Evolutionary conservation across 2,329 filamentous ascomycete genomes (phyloP).

Genomic region (Phialemoniopsis sp.): DNA sequence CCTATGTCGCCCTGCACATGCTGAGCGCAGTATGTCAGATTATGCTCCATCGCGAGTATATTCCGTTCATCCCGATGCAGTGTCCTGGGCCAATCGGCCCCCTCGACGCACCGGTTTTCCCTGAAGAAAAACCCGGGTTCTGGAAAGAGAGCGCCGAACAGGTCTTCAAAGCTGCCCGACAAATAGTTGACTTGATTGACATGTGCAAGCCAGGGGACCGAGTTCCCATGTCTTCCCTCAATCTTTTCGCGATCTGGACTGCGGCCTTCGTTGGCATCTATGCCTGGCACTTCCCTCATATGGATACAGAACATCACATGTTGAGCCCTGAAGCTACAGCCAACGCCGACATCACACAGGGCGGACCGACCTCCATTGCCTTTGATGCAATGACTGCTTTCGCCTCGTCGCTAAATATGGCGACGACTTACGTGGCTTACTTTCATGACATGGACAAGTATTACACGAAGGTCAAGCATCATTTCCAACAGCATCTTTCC

Average conservation of each 20-base stretch:
- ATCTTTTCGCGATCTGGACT: slow-evolving; percentile 64
- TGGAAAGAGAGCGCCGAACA: slow-evolving; percentile 60
- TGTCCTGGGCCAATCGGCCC: slow-evolving; percentile 47
- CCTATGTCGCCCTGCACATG: slow-evolving; percentile 64
- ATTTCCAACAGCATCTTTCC: slow-evolving; percentile 31
- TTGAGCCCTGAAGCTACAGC: slow-evolving; percentile 20
- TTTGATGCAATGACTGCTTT: slow-evolving; percentile 47
- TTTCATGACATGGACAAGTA: slow-evolving; percentile 50
- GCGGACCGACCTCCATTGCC: slow-evolving; percentile 40
- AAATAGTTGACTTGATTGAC: slow-evolving; percentile 61
- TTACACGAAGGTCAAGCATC: slow-evolving; percentile 44
- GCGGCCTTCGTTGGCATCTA: slow-evolving; percentile 65
- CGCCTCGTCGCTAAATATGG: slow-evolving; percentile 50
- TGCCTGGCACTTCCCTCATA: slow-evolving; percentile 61
- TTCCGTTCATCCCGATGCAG: slow-evolving; percentile 61
- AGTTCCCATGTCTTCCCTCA: slow-evolving; percentile 63
- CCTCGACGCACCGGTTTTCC: slow-evolving; percentile 53
- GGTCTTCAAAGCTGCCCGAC: slow-evolving; percentile 58
- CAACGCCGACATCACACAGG: slow-evolving; percentile 22
- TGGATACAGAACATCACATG: slow-evolving; percentile 59
- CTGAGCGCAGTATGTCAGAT: slow-evolving; percentile 62
- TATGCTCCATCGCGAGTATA: slow-evolving; percentile 64
- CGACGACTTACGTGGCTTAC: slow-evolving; percentile 48
- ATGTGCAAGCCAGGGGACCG: slow-evolving; percentile 53
- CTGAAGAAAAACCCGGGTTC: slow-evolving; percentile 47